Base-by-base conservation (phyloP, 2,329 filamentous ascomycete genomes). In the Ampelomyces quisqualis region DNA sequence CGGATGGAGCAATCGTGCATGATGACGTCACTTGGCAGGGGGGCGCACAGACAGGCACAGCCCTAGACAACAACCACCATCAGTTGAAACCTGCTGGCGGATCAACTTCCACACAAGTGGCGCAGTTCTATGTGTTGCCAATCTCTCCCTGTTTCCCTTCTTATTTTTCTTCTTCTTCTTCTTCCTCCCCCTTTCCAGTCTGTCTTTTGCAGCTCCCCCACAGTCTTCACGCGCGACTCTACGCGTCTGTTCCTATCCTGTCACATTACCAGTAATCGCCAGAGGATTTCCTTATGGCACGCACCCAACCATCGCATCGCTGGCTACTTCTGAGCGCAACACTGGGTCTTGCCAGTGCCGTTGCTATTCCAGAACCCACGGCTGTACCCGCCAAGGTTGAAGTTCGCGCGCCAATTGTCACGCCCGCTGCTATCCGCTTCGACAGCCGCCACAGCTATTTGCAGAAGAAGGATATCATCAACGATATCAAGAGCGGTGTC, bases 391-490 rank as follows among this genome's bases (percentile, higher is more conserved):
- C 50, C 13, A 53, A 49, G 31, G 57, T 67, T 29, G 46, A 60
- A 41, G 58, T 50, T 7, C 54, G 52, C 36, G 58, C 57, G 4
- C 65, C 65, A 3, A 38, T 64, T 9, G 51, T 65, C 30, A 68
- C 65, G 17, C 63, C 64, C 7, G 63, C 65, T 1, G 55, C 60
- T 7, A 53, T 68, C 40, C 52, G 52, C n/a, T 67, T 65, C 49
- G 53, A 60, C 29, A 52, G 55, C 24, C 38, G 45, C n/a, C 45
- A 60, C 35, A 66, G 62, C 49, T 65, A 67, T 27, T 34, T 64
- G 9, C 34, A 67, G 40, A 57, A 57, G 40, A 54, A 65, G 34
- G 46, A 68, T 47, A 51, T 68, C 10, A 21, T 69, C 9, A 48
- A 53, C 15, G 57, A 67, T 18, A 63, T 68, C 41, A 55, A 53